A percentile compares a stretch with the other conserved stretches of the same genome.
Conservation (phyloP, 176 grass and related monocot species). For the Hordeum marinum region DNA sequence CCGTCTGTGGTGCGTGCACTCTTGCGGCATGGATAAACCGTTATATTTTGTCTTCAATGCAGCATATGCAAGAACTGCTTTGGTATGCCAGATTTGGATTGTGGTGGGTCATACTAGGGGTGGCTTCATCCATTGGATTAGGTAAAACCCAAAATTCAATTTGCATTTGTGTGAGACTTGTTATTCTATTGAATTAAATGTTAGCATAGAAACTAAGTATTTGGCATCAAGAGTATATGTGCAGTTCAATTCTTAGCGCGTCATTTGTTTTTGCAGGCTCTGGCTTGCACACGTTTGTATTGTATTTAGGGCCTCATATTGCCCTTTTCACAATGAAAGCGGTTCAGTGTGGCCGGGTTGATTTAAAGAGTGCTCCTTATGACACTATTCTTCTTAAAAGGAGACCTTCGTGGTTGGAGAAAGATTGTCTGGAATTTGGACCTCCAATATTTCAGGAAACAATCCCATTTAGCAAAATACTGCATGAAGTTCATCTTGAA, state of each 20-base stretch:
- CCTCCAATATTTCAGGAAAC: conserved; percentile 59
- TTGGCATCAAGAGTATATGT: not conserved
- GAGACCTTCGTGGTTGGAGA: conserved; percentile 84
- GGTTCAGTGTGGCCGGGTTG: conserved; percentile 74
- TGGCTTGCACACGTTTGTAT: conserved; percentile 91
- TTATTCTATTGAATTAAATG: not conserved
- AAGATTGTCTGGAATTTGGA: conserved; percentile 80
- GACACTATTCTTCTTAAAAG: conserved; percentile 88
- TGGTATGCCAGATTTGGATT: conserved; percentile 65
- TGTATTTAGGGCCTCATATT: conserved; percentile 94
- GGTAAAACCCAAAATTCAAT: conserved; percentile 43
- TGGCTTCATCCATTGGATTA: conserved; percentile 92
- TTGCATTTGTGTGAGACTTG: not conserved
- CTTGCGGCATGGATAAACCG: conserved; percentile 21
- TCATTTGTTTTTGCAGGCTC: conserved; percentile 56
- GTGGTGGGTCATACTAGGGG: conserved; percentile 89
- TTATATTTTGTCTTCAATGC: conserved; percentile 36
- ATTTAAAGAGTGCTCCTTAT: conserved; percentile 87
- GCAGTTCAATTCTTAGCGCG: not conserved
- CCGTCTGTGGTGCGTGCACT: not conserved
- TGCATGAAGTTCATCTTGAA: conserved; percentile 85
- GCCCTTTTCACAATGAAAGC: conserved; percentile 96
- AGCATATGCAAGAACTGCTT: conserved; percentile 78
- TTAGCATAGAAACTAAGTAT: not conserved
- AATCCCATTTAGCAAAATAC: conserved; percentile 78